Percentiles rank a stretch among this genome's conserved stretches.
Evolutionary conservation across 768 basidiomycete genomes (phyloP).

Genomic region (Mycena chlorophos): DNA sequence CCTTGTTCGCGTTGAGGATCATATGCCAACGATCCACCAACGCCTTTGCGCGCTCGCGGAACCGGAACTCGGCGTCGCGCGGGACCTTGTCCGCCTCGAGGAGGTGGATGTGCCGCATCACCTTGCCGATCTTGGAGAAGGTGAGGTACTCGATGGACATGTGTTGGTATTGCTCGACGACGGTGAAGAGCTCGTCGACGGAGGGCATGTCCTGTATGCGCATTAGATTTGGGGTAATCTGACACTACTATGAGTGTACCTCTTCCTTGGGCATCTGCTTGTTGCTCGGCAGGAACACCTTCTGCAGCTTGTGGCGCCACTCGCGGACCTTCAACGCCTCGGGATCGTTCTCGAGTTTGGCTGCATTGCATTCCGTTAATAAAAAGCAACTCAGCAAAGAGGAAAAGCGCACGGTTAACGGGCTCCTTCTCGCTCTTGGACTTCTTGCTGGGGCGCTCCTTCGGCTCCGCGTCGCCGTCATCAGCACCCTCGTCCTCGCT

Average conservation of each 20-base stretch:
- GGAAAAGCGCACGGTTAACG: not conserved
- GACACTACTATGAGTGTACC: slow-evolving; percentile 37
- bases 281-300: slow-evolving; percentile 60
- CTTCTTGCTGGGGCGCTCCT: slow-evolving; percentile 1
- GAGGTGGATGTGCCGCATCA: slow-evolving; percentile 82
- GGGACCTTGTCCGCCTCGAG: slow-evolving; percentile 60
- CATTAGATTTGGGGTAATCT: slow-evolving; percentile 10
- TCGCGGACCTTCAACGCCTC: slow-evolving; percentile 73
- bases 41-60: slow-evolving; percentile 66
- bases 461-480: not conserved
- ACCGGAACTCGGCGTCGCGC: slow-evolving; percentile 60
- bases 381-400: not conserved
- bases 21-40: slow-evolving; percentile 61
- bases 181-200: slow-evolving; percentile 69
- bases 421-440: not conserved
- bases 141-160: slow-evolving; percentile 76
- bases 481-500: not conserved
- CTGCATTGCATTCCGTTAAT: not conserved
- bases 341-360: slow-evolving; percentile 47
- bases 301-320: slow-evolving; percentile 81
- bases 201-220: slow-evolving; percentile 67
- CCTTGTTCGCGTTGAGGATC: slow-evolving; percentile 1
- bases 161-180: slow-evolving; percentile 71
- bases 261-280: slow-evolving; percentile 63
- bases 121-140: slow-evolving; percentile 82